Evolutionary conservation across 805 yeast genomes (phyloP).

Genomic region (Phaffomyces thermotolerans): DNA sequence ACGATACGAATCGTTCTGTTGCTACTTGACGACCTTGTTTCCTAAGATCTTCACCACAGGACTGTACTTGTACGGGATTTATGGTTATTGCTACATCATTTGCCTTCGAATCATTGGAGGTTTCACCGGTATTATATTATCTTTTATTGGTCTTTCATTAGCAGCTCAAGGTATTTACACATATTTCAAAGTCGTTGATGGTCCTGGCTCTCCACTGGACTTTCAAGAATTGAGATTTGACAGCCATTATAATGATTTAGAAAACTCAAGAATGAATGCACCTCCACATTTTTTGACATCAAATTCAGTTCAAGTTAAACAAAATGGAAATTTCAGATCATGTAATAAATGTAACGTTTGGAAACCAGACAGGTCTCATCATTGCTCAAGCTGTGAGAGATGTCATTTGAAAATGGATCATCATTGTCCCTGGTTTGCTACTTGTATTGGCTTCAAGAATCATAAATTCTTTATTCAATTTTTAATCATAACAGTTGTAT

Average conservation of each 20-base stretch:
- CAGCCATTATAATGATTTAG: conserved; percentile 15
- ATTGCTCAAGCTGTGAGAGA: conserved; percentile 62
- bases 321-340: conserved; percentile 58
- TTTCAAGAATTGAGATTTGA: conserved; percentile 35
- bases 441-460: conserved; percentile 78
- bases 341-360: conserved; percentile 65
- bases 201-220: conserved; percentile 64
- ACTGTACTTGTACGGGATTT: conserved; percentile 42
- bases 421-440: conserved; percentile 92
- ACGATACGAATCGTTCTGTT: conserved; percentile 25
- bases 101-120: conserved; percentile 15
- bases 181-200: conserved; percentile 47
- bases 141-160: conserved; percentile 24
- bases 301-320: conserved; percentile 38
- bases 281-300: conserved; percentile 38
- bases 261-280: conserved; percentile 14
- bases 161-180: conserved; percentile 37
- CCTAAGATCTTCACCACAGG: conserved; percentile 42
- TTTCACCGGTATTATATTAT: conserved; percentile 13
- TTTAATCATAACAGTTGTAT: conserved; percentile 45
- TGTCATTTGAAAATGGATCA: conserved; percentile 89
- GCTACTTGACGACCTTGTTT: conserved; percentile 33
- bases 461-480: conserved; percentile 78
- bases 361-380: conserved; percentile 86
- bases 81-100: conserved; percentile 28